phyloP scores from a whole-genome alignment of 1,284 basidiomycete species.

The Ceratobasidium sp. region DNA sequence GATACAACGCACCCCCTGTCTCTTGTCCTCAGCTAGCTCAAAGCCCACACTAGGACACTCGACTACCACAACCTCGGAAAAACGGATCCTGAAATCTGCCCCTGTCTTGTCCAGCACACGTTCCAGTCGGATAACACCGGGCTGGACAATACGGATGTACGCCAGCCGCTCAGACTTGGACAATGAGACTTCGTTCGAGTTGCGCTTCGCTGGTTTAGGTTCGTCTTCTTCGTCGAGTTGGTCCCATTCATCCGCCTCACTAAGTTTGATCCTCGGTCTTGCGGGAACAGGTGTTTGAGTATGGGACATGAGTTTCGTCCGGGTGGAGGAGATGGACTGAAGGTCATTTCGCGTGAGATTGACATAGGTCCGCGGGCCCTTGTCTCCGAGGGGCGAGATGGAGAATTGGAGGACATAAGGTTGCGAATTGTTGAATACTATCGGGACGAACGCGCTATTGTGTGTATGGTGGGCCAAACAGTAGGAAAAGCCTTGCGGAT shows the following conservation, averaged over 20 bases:
- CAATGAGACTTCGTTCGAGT: constrained; percentile 49
- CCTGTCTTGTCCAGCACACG: constrained; percentile 73
- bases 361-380: constrained; percentile 46
- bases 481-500: constrained; percentile 70
- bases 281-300: constrained; percentile 7
- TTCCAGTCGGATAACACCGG: constrained; percentile 75
- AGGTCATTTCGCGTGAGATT: constrained; percentile 62
- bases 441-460: constrained; percentile 69
- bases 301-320: constrained; percentile 49
- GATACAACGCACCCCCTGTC: constrained; percentile 66
- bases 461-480: constrained; percentile 66
- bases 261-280: constrained; percentile 37
- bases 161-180: constrained; percentile 75
- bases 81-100: constrained; percentile 65
- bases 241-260: constrained; percentile 44
- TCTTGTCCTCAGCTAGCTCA: constrained; percentile 52
- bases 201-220: constrained; percentile 54
- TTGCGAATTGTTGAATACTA: constrained; percentile 91
- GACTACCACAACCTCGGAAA: constrained; percentile 74
- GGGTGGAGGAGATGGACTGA: constrained; percentile 54
- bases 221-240: constrained; percentile 65
- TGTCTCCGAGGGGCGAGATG: constrained; percentile 70
- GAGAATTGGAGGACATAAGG: constrained; percentile 77
- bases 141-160: constrained; percentile 72
- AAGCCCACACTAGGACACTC: constrained; percentile 83